Conservation (phyloP, 2,329 filamentous ascomycete genomes). For the Botrytis elliptica region DNA sequence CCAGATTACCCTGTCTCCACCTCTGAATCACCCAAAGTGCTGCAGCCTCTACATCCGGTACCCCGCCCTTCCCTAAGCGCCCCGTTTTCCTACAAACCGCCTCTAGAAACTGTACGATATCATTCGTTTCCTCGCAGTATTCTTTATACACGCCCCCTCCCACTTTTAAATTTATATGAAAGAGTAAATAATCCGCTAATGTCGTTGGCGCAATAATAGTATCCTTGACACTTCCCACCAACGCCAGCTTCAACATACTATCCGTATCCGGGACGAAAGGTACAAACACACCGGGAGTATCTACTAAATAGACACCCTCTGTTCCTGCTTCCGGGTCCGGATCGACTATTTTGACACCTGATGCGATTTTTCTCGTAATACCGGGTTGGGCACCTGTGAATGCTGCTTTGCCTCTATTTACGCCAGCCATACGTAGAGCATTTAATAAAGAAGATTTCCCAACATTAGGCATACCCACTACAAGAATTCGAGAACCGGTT, state of each 20-base stretch:
- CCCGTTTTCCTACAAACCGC: conserved; percentile 73
- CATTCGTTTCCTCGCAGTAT: conserved; percentile 75
- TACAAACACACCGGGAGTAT: conserved; percentile 94
- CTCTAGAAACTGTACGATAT: conserved; percentile 70
- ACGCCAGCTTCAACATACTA: conserved; percentile 90
- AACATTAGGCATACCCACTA: conserved; percentile 97
- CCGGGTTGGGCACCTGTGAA: conserved; percentile 84
- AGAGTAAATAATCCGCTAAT: conserved; percentile 88
- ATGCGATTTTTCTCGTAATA: conserved; percentile 81
- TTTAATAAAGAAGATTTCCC: conserved; percentile 97
- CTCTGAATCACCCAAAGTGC: conserved; percentile 78
- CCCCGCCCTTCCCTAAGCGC: conserved; percentile 69
- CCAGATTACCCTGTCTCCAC: conserved; percentile 76
- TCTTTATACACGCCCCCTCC: conserved; percentile 39
- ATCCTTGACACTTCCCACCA: conserved; percentile 89
- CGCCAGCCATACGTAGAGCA: conserved; percentile 68
- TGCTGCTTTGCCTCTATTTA: conserved; percentile 67
- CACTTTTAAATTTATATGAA: conserved; percentile 63
- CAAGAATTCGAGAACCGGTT: conserved; percentile 79
- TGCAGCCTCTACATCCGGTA: conserved; percentile 67
- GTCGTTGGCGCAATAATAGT: conserved; percentile 75
- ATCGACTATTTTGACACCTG: conserved; percentile 76
- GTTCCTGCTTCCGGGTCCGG: conserved; percentile 45
- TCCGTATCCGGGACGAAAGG: conserved; percentile 84
- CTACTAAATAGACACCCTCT: conserved; percentile 70